These are phyloP conservation scores for Loxodes magnus DNA, from an alignment of 73 alveolate species.

Conservation along the genomic window DNA sequence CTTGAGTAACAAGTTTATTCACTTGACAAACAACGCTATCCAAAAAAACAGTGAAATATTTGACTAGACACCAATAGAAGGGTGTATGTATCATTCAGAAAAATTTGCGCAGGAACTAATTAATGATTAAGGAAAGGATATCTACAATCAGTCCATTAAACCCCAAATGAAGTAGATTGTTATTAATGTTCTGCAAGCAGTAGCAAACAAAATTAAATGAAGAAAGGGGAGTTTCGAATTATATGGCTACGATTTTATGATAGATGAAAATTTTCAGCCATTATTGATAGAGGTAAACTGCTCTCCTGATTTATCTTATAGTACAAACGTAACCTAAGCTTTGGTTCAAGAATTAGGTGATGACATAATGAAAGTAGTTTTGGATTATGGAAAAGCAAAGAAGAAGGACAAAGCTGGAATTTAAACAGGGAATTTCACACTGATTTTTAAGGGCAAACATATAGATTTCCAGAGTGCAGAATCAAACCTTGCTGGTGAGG, in stretches of 20 bases:
- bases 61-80: conserved; percentile 68
- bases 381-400: no score
- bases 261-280: conserved; percentile 65
- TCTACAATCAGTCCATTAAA: conserved; percentile 62
- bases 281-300: conserved; percentile 84
- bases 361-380: no score
- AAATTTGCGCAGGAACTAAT: conserved; percentile 49
- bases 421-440: no score
- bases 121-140: conserved; percentile 64
- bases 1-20: conserved; percentile 22
- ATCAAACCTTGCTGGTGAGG: no score
- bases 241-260: conserved; percentile 93
- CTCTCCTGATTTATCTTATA: conserved; percentile 81
- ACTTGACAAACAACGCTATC: conserved; percentile 35
- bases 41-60: conserved; percentile 27
- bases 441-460: no score
- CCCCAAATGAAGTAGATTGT: conserved; percentile 66
- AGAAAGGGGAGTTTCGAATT: conserved; percentile 3
- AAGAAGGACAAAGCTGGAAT: no score
- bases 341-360: no score
- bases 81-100: conserved; percentile 91
- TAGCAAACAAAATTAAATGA: not conserved
- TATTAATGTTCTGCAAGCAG: conserved; percentile 65
- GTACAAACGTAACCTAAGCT: no score
- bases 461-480: no score